Evolutionary conservation across 2,329 filamentous ascomycete species (phyloP).

Genomic region (Hawksworthiomyces lignivorus): DNA sequence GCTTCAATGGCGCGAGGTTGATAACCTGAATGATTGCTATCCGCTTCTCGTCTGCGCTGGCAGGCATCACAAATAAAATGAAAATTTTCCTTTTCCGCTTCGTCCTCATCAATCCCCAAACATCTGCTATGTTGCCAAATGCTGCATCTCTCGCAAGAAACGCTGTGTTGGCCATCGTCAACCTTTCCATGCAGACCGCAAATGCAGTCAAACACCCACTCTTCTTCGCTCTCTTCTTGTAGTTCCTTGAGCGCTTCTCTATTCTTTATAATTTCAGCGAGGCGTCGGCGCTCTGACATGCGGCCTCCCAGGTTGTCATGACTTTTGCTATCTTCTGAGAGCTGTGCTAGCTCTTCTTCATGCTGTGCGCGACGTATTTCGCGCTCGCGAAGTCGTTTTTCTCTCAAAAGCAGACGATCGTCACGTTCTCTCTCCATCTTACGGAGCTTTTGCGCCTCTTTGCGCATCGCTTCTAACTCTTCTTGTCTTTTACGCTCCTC

Average conservation of each 20-base stretch:
- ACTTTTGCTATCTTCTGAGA: slow-evolving; percentile 68
- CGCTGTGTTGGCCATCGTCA: slow-evolving; percentile 88
- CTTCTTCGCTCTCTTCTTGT: slow-evolving; percentile 52
- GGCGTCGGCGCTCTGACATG: slow-evolving; percentile 71
- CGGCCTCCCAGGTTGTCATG: slow-evolving; percentile 48
- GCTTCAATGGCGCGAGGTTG: slow-evolving; percentile 38
- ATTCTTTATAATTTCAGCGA: slow-evolving; percentile 72
- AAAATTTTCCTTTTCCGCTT: slow-evolving; percentile 80
- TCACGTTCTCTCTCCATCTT: slow-evolving; percentile 67
- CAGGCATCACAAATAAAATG: slow-evolving; percentile 79
- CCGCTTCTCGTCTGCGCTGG: slow-evolving; percentile 49
- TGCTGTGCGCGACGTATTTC: slow-evolving; percentile 76
- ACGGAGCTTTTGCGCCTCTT: slow-evolving; percentile 54
- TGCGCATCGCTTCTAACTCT: slow-evolving; percentile 58
- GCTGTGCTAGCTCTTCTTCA: slow-evolving; percentile 71
- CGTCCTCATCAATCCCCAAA: slow-evolving; percentile 66
- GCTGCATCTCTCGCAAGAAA: slow-evolving; percentile 88
- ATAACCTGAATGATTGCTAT: slow-evolving; percentile 51
- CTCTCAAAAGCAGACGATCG: slow-evolving; percentile 71
- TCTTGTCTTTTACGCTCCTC: slow-evolving; percentile 57
- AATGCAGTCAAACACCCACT: slow-evolving; percentile 92
- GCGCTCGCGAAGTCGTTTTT: slow-evolving; percentile 77
- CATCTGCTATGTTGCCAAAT: slow-evolving; percentile 98
- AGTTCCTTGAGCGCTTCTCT: slow-evolving; percentile 69
- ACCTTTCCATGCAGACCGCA: slow-evolving; percentile 88